Conservation (phyloP, 2,329 filamentous ascomycete genomes). For the Ilyonectria sp. region DNA sequence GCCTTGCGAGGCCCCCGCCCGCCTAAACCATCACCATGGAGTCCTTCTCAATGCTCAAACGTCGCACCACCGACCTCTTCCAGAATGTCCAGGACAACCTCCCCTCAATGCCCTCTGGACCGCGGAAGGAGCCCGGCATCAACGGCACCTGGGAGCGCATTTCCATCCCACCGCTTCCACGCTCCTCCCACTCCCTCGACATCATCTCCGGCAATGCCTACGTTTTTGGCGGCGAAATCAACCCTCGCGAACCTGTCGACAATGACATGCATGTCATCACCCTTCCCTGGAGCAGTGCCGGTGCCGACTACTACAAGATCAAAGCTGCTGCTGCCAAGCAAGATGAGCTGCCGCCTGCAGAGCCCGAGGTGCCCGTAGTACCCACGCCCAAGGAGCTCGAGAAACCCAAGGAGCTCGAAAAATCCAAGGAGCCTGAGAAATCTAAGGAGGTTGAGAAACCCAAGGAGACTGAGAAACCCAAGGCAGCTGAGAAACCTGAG, state of each 20-base stretch:
- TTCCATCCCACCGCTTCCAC: slow-evolving; percentile 69
- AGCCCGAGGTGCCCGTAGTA: slow-evolving; percentile 28
- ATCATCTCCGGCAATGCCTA: slow-evolving; percentile 70
- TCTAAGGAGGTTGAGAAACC: slow-evolving; percentile 14
- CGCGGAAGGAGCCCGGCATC: slow-evolving; percentile 53
- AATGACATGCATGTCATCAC: slow-evolving; percentile 79
- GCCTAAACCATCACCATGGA: slow-evolving; percentile 54
- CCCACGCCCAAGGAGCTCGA: slow-evolving; percentile 24
- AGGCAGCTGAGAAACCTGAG: slow-evolving; percentile 17
- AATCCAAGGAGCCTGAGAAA: slow-evolving; percentile 14
- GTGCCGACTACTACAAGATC: slow-evolving; percentile 73
- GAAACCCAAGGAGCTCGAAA: slow-evolving; percentile 26
- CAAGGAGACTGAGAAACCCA: slow-evolving; percentile 9
- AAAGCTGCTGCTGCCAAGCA: slow-evolving; percentile 63
- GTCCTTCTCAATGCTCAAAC: slow-evolving; percentile 67
- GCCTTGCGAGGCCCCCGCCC: slow-evolving; percentile 21
- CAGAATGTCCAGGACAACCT: slow-evolving; percentile 65
- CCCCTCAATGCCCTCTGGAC: slow-evolving; percentile 53
- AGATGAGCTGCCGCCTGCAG: slow-evolving; percentile 34
- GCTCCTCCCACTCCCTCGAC: slow-evolving; percentile 82
- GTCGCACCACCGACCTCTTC: slow-evolving; percentile 69
- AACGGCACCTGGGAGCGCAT: slow-evolving; percentile 75
- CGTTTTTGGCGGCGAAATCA: slow-evolving; percentile 84
- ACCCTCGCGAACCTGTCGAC: slow-evolving; percentile 77
- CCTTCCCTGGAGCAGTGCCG: slow-evolving; percentile 70